Evolutionary conservation across 1,139 yeast species (phyloP), one percentile per base, ranked within the genome.

Genomic region (Magnusiomyces paraingens): DNA sequence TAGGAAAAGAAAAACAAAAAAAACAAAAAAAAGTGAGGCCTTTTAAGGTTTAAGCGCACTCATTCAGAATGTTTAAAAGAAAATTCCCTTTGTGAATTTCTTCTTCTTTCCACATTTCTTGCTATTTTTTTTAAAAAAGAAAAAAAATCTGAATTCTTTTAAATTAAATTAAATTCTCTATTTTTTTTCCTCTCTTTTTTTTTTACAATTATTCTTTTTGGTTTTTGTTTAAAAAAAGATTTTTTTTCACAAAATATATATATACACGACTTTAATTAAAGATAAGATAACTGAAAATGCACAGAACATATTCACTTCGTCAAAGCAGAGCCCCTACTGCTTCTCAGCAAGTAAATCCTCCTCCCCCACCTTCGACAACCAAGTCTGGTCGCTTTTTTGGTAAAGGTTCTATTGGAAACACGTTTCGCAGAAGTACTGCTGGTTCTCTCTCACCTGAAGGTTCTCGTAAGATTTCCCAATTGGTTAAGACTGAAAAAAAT

Each of bases 261-360:
- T 18, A 20, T 21, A 17, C 29, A 12, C 32, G 14, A 20, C 20
- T 20, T 15, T 29, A 20, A 10, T 4, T 20, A 6, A 8, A 8
- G 10, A 43, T 8, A 14, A 26, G 15, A 21, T 50, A 15, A 5
- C 5, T 36, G 4, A 77, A 58, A 63, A 93, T 93, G 99, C 98
- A 93, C 81, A 87, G 98, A 85, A 91, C 99, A 52, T 93, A 93
- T 74, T 93, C 98, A 43, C 80, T 93, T 75, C 90, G 99, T 82
- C 84, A 90, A 63, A 75, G 86, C 55, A 87, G 95, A 73, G 98
- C 98, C 47, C 98, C 98, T 58, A 91, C 98, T 57, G 98, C 98
- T 58, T 81, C 96, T 63, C 97, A 93, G 76, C 95, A 87, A 71
- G 81, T 89, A 2, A 29, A 15, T 56, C 95, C 96, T 22, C 96